A percentile compares a stretch with the other conserved stretches of the same genome.
These are phyloP conservation scores for Tetracladium maxilliforme DNA, from an alignment of 2,329 filamentous ascomycete species.

Conservation along the genomic window DNA sequence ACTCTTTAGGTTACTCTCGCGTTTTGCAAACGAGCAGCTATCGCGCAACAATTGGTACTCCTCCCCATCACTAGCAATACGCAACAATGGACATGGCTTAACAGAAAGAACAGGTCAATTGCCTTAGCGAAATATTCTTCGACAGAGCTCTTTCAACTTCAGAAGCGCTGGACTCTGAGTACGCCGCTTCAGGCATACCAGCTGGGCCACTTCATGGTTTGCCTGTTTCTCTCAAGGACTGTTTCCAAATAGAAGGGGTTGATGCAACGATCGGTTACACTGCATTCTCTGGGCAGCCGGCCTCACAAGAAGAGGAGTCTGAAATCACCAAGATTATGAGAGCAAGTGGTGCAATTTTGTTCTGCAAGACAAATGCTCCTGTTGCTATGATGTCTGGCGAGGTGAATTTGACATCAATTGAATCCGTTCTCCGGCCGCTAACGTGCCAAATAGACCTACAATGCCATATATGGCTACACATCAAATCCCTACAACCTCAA, in stretches of 20 bases:
- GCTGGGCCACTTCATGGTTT: slow-evolving; percentile 23
- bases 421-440: no score
- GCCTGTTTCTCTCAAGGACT: slow-evolving; percentile 24
- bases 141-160: slow-evolving; percentile 33
- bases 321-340: slow-evolving; percentile 20
- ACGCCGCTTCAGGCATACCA: slow-evolving; percentile 19
- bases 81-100: not conserved
- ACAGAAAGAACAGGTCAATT: slow-evolving; percentile 31
- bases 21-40: slow-evolving; percentile 37
- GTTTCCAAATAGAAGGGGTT: slow-evolving; percentile 19
- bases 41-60: slow-evolving; percentile 35
- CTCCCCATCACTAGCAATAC: not conserved
- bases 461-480: slow-evolving; percentile 24
- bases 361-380: slow-evolving; percentile 22
- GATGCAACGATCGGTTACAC: no score
- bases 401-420: slow-evolving; percentile 24
- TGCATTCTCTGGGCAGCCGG: no score
- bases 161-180: slow-evolving; percentile 33
- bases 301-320: slow-evolving; percentile 10
- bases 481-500: slow-evolving; percentile 12
- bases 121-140: slow-evolving; percentile 41
- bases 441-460: no score
- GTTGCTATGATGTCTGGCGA: slow-evolving; percentile 20
- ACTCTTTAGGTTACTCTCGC: slow-evolving; percentile 33
- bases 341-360: slow-evolving; percentile 23